These are phyloP conservation scores for Podospora fimiseda DNA, from an alignment of 495 filamentous ascomycete species.

Conservation along the genomic window DNA sequence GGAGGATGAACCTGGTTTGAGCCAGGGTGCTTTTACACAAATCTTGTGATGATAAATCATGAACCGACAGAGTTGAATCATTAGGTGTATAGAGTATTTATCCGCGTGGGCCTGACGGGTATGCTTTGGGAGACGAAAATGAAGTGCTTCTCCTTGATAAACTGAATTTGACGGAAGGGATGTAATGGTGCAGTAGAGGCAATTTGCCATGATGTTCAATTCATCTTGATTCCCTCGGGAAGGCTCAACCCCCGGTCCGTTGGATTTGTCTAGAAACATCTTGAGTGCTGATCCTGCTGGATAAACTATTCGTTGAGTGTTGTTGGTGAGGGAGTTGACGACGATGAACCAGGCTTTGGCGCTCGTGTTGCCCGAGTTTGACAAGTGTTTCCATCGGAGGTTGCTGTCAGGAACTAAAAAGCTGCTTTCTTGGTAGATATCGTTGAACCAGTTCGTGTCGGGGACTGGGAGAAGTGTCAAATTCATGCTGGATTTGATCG, in stretches of 20 bases:
- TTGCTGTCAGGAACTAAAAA: constrained; percentile 22
- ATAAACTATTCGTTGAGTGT: constrained; percentile 22
- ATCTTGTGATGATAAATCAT: constrained; percentile 30
- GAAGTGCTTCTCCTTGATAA: constrained; percentile 23
- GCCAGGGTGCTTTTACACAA: constrained; percentile 15
- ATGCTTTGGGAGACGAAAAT: constrained; percentile 9
- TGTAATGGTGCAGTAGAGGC: constrained; percentile 16
- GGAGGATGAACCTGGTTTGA: neutral
- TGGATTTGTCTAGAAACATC: neutral
- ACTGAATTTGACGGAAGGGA: constrained; percentile 16
- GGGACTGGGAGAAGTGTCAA: constrained; percentile 21
- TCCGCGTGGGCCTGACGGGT: constrained; percentile 13
- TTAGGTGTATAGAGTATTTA: constrained; percentile 26
- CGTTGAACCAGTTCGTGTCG: constrained; percentile 29
- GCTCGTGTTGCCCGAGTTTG: constrained; percentile 25
- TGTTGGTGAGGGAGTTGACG: constrained; percentile 27
- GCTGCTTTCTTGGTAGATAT: constrained; percentile 20
- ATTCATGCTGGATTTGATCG: constrained; percentile 27
- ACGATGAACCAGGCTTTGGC: constrained; percentile 37
- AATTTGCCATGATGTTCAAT: constrained; percentile 19
- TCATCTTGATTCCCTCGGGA: constrained; percentile 2
- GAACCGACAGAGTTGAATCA: constrained; percentile 27
- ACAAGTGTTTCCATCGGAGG: constrained; percentile 26
- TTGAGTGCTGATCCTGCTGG: constrained; percentile 4
- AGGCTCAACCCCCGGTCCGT: no score